phyloP scores from a whole-genome alignment of 2,329 filamentous ascomycete species.

The Trichoderma harzianum region DNA sequence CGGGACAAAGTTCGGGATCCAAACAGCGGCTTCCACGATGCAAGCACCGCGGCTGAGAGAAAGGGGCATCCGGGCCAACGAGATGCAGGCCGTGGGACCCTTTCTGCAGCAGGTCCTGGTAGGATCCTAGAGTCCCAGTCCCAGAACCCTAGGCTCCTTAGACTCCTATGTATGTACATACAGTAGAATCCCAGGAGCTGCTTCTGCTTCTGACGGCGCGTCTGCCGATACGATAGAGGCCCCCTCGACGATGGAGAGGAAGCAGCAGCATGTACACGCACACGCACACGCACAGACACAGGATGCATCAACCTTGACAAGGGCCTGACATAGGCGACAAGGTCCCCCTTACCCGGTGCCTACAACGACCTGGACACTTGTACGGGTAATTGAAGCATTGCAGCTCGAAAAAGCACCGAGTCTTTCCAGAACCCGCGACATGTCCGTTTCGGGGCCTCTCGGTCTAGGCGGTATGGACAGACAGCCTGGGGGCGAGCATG shows the following conservation, averaged over 20 bases:
- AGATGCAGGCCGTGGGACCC: conserved; percentile 8
- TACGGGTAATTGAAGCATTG: neutral
- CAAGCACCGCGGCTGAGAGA: neutral
- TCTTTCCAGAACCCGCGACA: neutral
- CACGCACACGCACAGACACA: neutral
- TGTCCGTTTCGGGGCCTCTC: neutral
- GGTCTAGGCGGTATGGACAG: neutral
- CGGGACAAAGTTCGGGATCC: neutral
- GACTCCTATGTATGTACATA: neutral
- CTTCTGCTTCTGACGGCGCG: conserved; percentile 6
- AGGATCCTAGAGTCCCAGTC: neutral
- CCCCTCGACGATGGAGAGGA: neutral
- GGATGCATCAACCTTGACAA: neutral
- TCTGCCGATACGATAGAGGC: conserved; percentile 3
- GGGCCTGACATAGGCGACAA: neutral
- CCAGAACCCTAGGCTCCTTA: too few species aligned
- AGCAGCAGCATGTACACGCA: neutral
- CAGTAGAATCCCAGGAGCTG: neutral
- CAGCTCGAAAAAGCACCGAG: neutral
- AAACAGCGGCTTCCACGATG: neutral
- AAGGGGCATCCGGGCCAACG: neutral
- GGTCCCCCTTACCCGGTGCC: neutral
- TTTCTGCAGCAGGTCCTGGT: neutral
- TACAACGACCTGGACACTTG: neutral
- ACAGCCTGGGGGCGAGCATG: neutral